phyloP scores from a whole-genome alignment of 306 rosid species.

The Malus domestica region ASM211411v1 NC_041802.1:391001-391500 shows the following conservation, averaged over 20 bases:
- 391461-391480: slow-evolving; percentile 88
- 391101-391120: no score
- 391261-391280: background rate
- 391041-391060: no score
- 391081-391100: no score
- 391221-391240: background rate
- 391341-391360: background rate
- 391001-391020: no score
- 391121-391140: no score
- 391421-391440: slow-evolving; percentile 52
- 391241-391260: background rate
- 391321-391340: background rate
- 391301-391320: background rate
- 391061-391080: no score
- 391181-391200: background rate
- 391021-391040: no score
- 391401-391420: slow-evolving; percentile 69
- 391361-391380: background rate
- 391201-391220: background rate
- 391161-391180: background rate
- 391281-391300: background rate
- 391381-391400: slow-evolving; percentile 77
- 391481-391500: slow-evolving; percentile 68
- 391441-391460: slow-evolving; percentile 81
- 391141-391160: no score